These are phyloP conservation scores for Xylaria telfairii DNA, from an alignment of 495 filamentous ascomycete genomes.

Conservation along the genomic window DNA sequence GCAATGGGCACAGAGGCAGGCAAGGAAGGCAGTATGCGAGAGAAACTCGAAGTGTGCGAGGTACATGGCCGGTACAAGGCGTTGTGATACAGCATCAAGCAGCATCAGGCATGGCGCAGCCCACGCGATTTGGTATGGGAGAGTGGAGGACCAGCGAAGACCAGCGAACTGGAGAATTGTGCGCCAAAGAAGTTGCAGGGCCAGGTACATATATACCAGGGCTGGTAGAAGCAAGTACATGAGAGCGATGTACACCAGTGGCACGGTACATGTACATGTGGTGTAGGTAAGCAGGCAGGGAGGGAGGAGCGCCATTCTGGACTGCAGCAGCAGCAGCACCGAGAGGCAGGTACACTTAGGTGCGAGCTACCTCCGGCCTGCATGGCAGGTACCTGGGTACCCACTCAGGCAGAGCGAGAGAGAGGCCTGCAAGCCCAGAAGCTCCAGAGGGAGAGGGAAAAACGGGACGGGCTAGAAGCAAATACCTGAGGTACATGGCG, in stretches of 20 bases:
- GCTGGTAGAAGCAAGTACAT: constrained; percentile 5
- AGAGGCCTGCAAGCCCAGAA: background rate
- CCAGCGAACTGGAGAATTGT: constrained; percentile 20
- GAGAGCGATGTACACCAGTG: constrained; percentile 1
- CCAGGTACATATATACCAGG: constrained; percentile 19
- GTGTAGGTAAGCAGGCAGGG: constrained; percentile 25
- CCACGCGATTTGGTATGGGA: constrained; percentile 26
- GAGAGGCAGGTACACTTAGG: constrained; percentile 25
- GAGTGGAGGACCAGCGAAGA: constrained; percentile 17
- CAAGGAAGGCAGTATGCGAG: constrained; percentile 13
- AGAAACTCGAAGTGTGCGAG: constrained; percentile 3
- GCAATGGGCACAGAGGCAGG: constrained; percentile 13
- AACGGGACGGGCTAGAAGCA: background rate
- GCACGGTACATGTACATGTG: constrained; percentile 23
- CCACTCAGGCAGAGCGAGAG: constrained; percentile 19
- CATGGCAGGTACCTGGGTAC: constrained; percentile 19
- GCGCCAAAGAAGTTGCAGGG: background rate
- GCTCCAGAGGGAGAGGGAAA: background rate
- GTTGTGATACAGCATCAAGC: constrained; percentile 25
- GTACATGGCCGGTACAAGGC: constrained; percentile 28
- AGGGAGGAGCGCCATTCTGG: constrained; percentile 15
- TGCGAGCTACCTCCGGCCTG: constrained; percentile 13
- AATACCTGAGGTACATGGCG: background rate
- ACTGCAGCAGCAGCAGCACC: constrained; percentile 17
- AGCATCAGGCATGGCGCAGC: constrained; percentile 27